Evolutionary conservation across 106 monocot species (phyloP).

Genomic region (Dendrobium chrysotoxum): DNA sequence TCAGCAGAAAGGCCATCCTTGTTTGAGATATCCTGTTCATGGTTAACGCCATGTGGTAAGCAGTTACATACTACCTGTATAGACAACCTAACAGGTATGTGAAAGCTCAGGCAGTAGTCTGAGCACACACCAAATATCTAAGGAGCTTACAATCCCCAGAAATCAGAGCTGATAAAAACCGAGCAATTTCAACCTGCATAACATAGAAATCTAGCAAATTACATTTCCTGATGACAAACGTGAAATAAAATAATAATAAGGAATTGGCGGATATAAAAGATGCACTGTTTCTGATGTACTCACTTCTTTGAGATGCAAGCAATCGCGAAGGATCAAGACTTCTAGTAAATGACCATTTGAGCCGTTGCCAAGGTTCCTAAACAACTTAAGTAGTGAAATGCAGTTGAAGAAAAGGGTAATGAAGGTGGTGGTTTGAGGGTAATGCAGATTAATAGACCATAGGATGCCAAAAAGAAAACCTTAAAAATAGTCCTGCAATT

Average conservation of each 20-base stretch:
- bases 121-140: constrained; percentile 32
- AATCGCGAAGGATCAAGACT: constrained; percentile 61
- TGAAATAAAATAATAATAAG: neutral
- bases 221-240: neutral
- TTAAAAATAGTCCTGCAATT: constrained; percentile 49
- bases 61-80: neutral
- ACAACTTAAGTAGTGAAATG: constrained; percentile 22
- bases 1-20: constrained; percentile 50
- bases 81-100: neutral
- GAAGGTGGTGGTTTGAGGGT: neutral
- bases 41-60: neutral
- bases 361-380: constrained; percentile 43
- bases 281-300: constrained; percentile 23
- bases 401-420: constrained; percentile 8
- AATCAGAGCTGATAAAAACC: constrained; percentile 36
- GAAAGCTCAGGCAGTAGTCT: neutral
- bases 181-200: constrained; percentile 46
- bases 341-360: constrained; percentile 34
- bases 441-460: neutral
- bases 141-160: constrained; percentile 45
- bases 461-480: constrained; percentile 20
- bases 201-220: neutral
- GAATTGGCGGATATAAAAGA: too few species aligned
- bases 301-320: constrained; percentile 77
- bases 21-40: constrained; percentile 51